phyloP scores from a whole-genome alignment of 768 basidiomycete genomes.

The Tubosaeta brunneosetosa region DNA sequence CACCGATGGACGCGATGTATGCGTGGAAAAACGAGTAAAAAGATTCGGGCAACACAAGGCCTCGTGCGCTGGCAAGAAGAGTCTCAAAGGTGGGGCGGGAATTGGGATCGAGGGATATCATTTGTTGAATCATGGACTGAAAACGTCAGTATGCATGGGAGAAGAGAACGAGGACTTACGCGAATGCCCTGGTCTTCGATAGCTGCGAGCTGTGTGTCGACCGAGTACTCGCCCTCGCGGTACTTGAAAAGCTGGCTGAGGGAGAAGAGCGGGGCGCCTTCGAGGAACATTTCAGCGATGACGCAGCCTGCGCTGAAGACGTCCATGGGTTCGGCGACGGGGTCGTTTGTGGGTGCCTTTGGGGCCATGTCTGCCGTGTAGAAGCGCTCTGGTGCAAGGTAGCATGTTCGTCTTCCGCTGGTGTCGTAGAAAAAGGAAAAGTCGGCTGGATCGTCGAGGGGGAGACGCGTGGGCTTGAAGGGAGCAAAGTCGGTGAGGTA shows the following conservation, averaged over 20 bases:
- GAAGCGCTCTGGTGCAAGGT: slow-evolving; percentile 94
- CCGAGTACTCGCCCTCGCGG: slow-evolving; percentile 74
- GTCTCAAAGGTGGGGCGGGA: slow-evolving; percentile 79
- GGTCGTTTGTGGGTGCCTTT: slow-evolving; percentile 59
- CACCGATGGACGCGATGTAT: slow-evolving; percentile 78
- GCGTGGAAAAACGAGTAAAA: slow-evolving; percentile 95
- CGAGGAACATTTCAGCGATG: slow-evolving; percentile 91
- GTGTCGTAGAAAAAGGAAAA: slow-evolving; percentile 99
- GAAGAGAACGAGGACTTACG: slow-evolving; percentile 43
- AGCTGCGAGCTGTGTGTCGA: slow-evolving; percentile 63
- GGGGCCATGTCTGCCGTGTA: slow-evolving; percentile 75
- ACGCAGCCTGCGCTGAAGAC: slow-evolving; percentile 95
- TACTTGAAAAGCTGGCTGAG: slow-evolving; percentile 95
- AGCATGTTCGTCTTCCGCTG: slow-evolving; percentile 88
- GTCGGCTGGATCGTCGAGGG: slow-evolving; percentile 93
- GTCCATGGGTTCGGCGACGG: slow-evolving; percentile 95
- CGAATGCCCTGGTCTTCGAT: slow-evolving; percentile 81
- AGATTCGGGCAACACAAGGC: slow-evolving; percentile 80
- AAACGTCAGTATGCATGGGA: neutral
- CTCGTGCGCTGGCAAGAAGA: slow-evolving; percentile 69
- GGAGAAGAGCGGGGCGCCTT: slow-evolving; percentile 90
- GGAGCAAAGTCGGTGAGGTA: slow-evolving; percentile 92
- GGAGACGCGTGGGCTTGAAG: slow-evolving; percentile 93
- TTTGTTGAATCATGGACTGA: slow-evolving; percentile 82
- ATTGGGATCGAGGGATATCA: slow-evolving; percentile 79